These are phyloP conservation scores for Salvia hispanica DNA, from an alignment of 257 asterid species.

Conservation along the genomic window DNA sequence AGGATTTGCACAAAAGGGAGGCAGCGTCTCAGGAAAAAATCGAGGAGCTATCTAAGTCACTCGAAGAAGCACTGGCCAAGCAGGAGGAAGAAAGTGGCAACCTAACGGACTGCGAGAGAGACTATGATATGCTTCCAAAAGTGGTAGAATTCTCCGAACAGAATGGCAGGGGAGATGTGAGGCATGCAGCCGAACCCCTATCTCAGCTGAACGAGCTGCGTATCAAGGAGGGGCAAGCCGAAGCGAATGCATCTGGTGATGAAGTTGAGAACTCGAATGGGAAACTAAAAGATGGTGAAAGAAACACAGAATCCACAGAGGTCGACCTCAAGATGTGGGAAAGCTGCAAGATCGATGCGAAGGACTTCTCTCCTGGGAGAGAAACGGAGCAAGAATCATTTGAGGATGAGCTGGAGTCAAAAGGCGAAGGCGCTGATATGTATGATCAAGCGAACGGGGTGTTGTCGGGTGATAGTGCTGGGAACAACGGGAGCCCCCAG, in stretches of 20 bases:
- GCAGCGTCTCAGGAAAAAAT: constrained; percentile 46
- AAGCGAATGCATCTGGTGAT: background rate
- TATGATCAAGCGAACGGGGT: constrained; percentile 43
- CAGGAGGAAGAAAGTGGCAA: constrained; percentile 49
- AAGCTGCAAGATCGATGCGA: constrained; percentile 77
- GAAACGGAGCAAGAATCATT: constrained; percentile 54
- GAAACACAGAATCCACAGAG: constrained; percentile 40
- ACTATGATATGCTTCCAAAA: constrained; percentile 73
- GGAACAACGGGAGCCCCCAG: constrained; percentile 45
- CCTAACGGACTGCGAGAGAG: constrained; percentile 67
- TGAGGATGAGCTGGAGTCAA: constrained; percentile 58
- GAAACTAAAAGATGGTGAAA: constrained; percentile 35
- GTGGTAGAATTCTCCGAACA: constrained; percentile 76
- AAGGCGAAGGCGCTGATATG: constrained; percentile 42
- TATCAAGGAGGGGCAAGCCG: constrained; percentile 25
- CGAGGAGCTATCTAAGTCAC: constrained; percentile 60
- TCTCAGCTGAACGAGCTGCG: constrained; percentile 39
- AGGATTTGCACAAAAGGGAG: constrained; percentile 58
- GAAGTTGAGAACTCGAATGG: constrained; percentile 30
- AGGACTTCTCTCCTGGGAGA: constrained; percentile 64
- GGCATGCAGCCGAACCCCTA: constrained; percentile 40
- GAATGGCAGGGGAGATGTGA: constrained; percentile 56
- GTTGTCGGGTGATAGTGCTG: constrained; percentile 38
- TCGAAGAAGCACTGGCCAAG: constrained; percentile 59
- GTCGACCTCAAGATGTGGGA: constrained; percentile 69